Percentiles rank a stretch among this genome's conserved stretches.
These are phyloP conservation scores for Nepenthes mirabilis DNA, from an alignment of 148 eudicot genomes.

Conservation along the genomic window DNA sequence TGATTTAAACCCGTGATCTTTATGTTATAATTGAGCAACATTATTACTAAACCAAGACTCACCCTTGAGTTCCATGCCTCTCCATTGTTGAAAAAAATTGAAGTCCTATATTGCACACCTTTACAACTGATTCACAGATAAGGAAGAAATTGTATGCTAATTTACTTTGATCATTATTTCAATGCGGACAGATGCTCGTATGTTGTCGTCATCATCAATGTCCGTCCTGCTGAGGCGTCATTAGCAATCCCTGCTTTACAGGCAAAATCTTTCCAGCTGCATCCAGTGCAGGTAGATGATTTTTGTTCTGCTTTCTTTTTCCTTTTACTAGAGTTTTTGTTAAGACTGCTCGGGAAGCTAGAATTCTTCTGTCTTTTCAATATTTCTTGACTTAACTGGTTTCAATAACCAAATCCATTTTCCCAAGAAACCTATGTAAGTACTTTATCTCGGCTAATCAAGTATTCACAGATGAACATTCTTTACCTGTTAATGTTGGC, in stretches of 20 bases:
- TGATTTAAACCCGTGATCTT: too few species aligned
- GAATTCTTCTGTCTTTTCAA: too few species aligned
- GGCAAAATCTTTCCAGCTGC: slow-evolving; percentile 46
- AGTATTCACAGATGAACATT: too few species aligned
- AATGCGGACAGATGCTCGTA: slow-evolving; percentile 41
- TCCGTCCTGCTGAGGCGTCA: slow-evolving; percentile 36
- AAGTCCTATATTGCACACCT: not conserved
- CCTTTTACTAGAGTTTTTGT: not conserved
- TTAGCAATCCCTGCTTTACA: slow-evolving; percentile 34
- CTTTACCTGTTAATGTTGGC: too few species aligned
- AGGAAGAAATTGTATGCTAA: not conserved
- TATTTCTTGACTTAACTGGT: too few species aligned
- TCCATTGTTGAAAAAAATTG: too few species aligned
- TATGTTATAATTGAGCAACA: too few species aligned
- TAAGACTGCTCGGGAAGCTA: not conserved
- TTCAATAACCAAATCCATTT: too few species aligned
- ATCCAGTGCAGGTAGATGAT: slow-evolving; percentile 61
- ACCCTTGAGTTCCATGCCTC: too few species aligned
- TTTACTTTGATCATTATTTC: slow-evolving; percentile 3
- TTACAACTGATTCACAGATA: not conserved
- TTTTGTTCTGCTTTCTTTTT: slow-evolving; percentile 1
- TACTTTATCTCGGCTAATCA: too few species aligned
- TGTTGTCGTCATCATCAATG: slow-evolving; percentile 56
- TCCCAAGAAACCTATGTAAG: too few species aligned
- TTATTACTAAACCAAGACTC: too few species aligned